Evolutionary conservation across 2,329 filamentous ascomycete genomes (phyloP).

Genomic region (Sarocladiaceae sp.): DNA sequence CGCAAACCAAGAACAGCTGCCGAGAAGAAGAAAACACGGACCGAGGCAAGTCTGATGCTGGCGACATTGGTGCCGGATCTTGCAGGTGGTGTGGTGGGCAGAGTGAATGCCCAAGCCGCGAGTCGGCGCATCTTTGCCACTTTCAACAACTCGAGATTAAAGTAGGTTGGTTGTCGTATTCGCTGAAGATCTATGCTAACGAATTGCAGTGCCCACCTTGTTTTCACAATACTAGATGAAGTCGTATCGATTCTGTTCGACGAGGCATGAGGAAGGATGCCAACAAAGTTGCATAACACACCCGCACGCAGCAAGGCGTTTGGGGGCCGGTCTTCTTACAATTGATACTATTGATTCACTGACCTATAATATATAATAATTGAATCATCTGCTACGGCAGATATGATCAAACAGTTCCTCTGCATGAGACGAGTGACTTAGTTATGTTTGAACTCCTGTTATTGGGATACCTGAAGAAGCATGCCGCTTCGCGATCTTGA

Average conservation of each 20-base stretch:
- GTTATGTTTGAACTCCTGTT: too few relatives aligned
- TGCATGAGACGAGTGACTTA: too few relatives aligned
- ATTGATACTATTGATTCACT: too few relatives aligned
- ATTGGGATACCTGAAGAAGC: too few relatives aligned
- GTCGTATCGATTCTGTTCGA: slow-evolving; percentile 59
- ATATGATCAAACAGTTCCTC: too few relatives aligned
- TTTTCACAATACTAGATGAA: slow-evolving; percentile 67
- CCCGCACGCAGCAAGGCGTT: slow-evolving; percentile 1
- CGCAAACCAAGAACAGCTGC: slow-evolving; percentile 53
- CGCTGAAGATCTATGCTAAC: slow-evolving; percentile 14
- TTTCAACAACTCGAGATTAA: slow-evolving; percentile 83
- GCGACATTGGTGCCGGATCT: slow-evolving; percentile 86
- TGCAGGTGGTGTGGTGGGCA: slow-evolving; percentile 86
- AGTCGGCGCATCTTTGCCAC: slow-evolving; percentile 84
- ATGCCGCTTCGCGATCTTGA: too few relatives aligned
- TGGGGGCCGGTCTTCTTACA: neutral
- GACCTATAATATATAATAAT: neutral
- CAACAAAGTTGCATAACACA: neutral
- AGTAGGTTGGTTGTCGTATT: slow-evolving; percentile 50
- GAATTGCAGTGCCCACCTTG: slow-evolving; percentile 53
- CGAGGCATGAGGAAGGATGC: slow-evolving; percentile 19
- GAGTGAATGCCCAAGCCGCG: slow-evolving; percentile 84
- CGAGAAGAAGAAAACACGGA: slow-evolving; percentile 74
- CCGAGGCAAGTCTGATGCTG: slow-evolving; percentile 83
- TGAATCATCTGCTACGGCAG: too few relatives aligned